Conservation (phyloP, 169 alveolate genomes). For the Babesia bigemina region DNA sequence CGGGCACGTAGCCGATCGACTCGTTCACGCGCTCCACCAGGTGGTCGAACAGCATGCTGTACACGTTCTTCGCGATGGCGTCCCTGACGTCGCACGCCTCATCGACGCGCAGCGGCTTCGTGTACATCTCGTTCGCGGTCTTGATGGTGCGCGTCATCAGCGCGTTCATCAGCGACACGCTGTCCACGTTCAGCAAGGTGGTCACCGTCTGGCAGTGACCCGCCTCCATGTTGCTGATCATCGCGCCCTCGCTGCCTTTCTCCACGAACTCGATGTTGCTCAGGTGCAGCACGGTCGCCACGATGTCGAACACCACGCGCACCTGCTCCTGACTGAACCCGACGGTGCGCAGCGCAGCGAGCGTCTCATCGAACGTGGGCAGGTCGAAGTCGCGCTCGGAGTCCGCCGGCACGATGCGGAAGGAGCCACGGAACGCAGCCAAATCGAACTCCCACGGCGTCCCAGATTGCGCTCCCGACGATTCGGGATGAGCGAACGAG, state of each 20-base stretch:
- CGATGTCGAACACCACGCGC: slow-evolving; percentile 75
- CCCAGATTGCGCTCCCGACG: slow-evolving; percentile 31
- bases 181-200: slow-evolving; percentile 71
- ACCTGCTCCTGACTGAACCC: slow-evolving; percentile 83
- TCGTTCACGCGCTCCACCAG: slow-evolving; percentile 92
- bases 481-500: slow-evolving; percentile 46
- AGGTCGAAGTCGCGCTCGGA: slow-evolving; percentile 83
- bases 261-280: slow-evolving; percentile 87
- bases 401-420: slow-evolving; percentile 57
- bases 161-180: slow-evolving; percentile 66
- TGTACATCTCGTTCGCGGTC: slow-evolving; percentile 77
- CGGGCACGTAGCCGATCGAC: slow-evolving; percentile 81
- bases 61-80: slow-evolving; percentile 95
- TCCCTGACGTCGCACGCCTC: slow-evolving; percentile 89
- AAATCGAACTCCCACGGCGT: slow-evolving; percentile 60
- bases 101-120: slow-evolving; percentile 78
- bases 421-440: slow-evolving; percentile 37
- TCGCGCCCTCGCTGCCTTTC: slow-evolving; percentile 74
- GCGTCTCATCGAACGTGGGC: slow-evolving; percentile 83
- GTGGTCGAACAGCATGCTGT: slow-evolving; percentile 93
- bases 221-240: slow-evolving; percentile 60
- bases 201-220: slow-evolving; percentile 71
- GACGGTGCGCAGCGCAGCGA: slow-evolving; percentile 86
- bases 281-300: slow-evolving; percentile 85
- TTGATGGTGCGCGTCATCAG: slow-evolving; percentile 76